phyloP scores from a whole-genome alignment of 1,139 yeast species.

The Ashbya aceris region DNA sequence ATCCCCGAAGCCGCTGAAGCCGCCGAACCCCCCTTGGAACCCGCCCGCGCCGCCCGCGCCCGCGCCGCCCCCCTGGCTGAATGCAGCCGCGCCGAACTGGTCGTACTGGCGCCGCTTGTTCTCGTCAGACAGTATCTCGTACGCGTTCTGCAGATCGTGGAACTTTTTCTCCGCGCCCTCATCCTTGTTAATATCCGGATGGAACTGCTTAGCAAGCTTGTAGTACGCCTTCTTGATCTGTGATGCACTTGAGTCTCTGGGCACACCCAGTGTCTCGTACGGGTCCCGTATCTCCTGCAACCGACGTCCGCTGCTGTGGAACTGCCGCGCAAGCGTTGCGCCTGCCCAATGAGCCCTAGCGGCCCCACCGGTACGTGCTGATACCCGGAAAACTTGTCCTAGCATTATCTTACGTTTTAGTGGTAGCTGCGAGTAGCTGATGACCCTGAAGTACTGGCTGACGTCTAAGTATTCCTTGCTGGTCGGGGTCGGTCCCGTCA shows the following conservation, averaged over 20 bases:
- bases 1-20: conserved; percentile 31
- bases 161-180: conserved; percentile 79
- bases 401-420: too few species aligned
- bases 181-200: conserved; percentile 94
- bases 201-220: conserved; percentile 84
- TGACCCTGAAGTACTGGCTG: too few species aligned
- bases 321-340: not conserved
- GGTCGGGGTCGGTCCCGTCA: too few species aligned
- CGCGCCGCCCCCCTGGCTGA: conserved; percentile 52
- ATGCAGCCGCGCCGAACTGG: conserved; percentile 83
- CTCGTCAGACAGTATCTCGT: conserved; percentile 83
- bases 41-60: conserved; percentile 53
- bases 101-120: conserved; percentile 84
- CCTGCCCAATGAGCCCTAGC: too few species aligned
- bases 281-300: conserved; percentile 50
- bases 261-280: conserved; percentile 72
- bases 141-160: conserved; percentile 89
- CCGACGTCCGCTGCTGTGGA: conserved; percentile 3
- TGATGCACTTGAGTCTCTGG: conserved; percentile 57
- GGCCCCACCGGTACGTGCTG: too few species aligned
- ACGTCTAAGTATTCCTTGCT: too few species aligned
- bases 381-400: too few species aligned
- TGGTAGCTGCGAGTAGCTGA: too few species aligned
- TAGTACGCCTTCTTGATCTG: conserved; percentile 93
- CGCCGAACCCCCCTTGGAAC: conserved; percentile 37